Evolutionary conservation across 345 rosid genomes (phyloP).

Genomic region (Populus nigra): DNA sequence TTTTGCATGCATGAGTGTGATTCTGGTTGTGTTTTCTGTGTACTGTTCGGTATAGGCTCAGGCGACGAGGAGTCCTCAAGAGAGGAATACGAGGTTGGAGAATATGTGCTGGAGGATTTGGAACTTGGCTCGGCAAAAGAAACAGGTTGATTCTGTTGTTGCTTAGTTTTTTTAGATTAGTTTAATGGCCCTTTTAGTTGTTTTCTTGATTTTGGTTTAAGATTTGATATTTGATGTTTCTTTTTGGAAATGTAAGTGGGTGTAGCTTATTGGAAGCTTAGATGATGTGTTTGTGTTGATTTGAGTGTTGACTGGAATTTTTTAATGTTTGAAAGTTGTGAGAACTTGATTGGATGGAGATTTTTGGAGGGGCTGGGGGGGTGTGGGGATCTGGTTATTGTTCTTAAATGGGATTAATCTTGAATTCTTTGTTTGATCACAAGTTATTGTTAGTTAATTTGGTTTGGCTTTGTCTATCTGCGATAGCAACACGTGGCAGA

Average conservation of each 20-base stretch:
- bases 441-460: neutral
- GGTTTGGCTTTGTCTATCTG: neutral
- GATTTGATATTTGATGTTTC: neutral
- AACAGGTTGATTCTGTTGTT: constrained; percentile 54
- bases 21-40: neutral
- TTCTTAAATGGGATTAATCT: neutral
- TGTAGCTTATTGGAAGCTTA: neutral
- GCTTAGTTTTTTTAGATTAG: neutral
- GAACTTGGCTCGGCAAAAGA: constrained; percentile 99
- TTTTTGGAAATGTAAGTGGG: neutral
- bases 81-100: constrained; percentile 97
- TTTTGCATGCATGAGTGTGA: neutral
- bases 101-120: constrained; percentile 99
- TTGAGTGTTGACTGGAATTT: neutral
- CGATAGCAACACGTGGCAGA: too few relatives aligned
- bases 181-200: neutral
- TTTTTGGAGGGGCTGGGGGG: neutral
- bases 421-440: neutral
- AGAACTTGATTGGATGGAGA: neutral
- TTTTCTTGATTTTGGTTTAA: neutral
- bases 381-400: neutral
- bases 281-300: neutral
- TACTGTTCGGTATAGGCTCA: constrained; percentile 52
- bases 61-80: constrained; percentile 96
- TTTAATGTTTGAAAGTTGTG: neutral